Base-by-base conservation (phyloP, 768 basidiomycete species). In the Lanmaoa pseudosensibilis region DNA sequence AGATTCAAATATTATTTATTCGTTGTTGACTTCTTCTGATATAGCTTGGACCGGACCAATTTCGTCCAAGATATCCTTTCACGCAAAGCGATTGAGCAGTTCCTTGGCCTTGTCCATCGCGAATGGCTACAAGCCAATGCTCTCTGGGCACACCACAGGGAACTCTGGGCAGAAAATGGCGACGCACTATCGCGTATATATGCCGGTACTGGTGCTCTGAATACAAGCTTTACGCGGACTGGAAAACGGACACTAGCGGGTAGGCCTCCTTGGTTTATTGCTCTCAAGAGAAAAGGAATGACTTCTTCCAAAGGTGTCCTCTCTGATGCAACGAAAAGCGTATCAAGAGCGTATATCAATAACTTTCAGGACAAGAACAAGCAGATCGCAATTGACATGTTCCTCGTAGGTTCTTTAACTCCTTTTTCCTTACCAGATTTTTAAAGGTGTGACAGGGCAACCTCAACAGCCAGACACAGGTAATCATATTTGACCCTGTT, bases 341-440 rank as follows among this genome's bases (percentile, higher is more conserved):
- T 93, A 33, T 93, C 92, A 4, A 84, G 96, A 57, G 95, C 95
- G 37, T 99, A 98, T 66, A 96, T 98, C 66, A 97, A 95, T 66
- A 98, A 98, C 69, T 97, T 99, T 69, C 90, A 95, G 65, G 97
- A 99, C 69, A 91, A 92, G 69, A 85, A 82, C 37, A 99, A 99
- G 69, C 97, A 99, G 66, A 71, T 82, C 4, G 94, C 95, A 0
- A 98, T 98, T 57, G 97, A 99, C 68, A 89, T 94, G 83, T 90
- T 98, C 65, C 78, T 99, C 65, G 96, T 95, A 52, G 43, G 85
- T 72, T 10, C 25, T 30, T n/a, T 41, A 10, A 25, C 34, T 37
- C 18, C 37, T n/a, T 50, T 27, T 41, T 45, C 21, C 48, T 61
- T n/a, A n/a, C 21, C 9, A 46, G 11, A 21, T 30, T 19, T 49